These are phyloP conservation scores for Vanrija humicola DNA, from an alignment of 1,284 basidiomycete species.

Conservation along the genomic window DNA sequence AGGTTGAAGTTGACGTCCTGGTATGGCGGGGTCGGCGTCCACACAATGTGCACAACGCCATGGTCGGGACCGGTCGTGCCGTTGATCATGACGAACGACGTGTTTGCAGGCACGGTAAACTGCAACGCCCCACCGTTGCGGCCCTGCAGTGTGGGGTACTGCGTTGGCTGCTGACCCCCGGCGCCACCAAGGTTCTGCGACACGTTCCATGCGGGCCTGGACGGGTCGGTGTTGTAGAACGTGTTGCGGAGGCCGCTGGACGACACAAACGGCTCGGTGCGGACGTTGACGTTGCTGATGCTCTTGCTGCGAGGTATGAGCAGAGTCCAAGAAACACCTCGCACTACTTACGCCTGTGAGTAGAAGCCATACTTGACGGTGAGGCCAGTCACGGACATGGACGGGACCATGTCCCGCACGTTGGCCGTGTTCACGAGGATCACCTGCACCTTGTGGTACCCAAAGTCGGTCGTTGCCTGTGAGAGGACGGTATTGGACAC, in stretches of 20 bases:
- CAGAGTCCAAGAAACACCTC: no score
- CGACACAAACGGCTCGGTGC: background rate
- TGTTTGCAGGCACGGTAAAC: background rate
- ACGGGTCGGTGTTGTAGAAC: background rate
- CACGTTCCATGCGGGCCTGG: background rate
- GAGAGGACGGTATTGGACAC: no score
- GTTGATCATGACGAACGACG: background rate
- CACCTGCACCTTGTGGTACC: slow-evolving; percentile 7
- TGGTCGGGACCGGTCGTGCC: background rate
- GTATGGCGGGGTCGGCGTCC: background rate
- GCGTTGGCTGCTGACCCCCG: background rate
- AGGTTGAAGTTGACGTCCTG: background rate
- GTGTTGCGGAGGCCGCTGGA: background rate
- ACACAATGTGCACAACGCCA: background rate
- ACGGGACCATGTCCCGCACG: background rate
- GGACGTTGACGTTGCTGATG: background rate
- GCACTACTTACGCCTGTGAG: no score
- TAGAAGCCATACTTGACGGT: background rate
- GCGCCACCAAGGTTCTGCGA: background rate
- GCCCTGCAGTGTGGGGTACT: no score
- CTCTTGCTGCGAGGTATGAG: no score
- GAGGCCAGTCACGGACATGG: background rate
- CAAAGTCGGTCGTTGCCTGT: background rate
- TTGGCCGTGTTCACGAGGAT: background rate
- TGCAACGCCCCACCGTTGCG: background rate